Base-by-base conservation (phyloP, 139 green algal species). In the Nannochloris sp. region DNA sequence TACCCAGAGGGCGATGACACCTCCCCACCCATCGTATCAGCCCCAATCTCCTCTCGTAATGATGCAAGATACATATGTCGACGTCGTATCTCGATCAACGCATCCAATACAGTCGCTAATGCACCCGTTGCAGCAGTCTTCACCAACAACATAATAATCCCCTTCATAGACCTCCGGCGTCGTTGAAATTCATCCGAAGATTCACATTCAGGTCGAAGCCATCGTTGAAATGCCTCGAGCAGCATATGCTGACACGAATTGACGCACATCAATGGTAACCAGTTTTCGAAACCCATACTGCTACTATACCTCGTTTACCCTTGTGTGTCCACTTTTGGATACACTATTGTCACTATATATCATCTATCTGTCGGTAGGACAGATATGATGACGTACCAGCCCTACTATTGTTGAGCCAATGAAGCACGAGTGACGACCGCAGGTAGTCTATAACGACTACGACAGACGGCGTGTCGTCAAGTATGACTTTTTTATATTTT, bases 231-330 rank as follows among this genome's bases (percentile, higher is more conserved):
- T 12, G 33, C 70, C 48, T 77, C 70, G 31, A 77, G 58, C 26
- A 73, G 40, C n/a, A 77, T 58, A 49, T 77, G 70, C 48, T 77
- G 70, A 26, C 70, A 58, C 3, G 70, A 73, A 59, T 73, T 73
- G 5, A 77, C 36, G 12, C 49, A 61, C 23, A 77, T 40, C 33
- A 40, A 23, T 49, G 50, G 62, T 25, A 77, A 77, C n/a, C 46
- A 53, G 46, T 53, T 53, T 28, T 53, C 46, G 17, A 53, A 53
- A 40, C 33, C 33, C 33, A 40, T 40, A 40, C 33, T 12, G 9
- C 33, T 40, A 40, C 33, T 6, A 13, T 12, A 40, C 33, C 33
- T 40, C 11, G 33, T 40, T 40, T 40, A 40, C 33, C 33, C 33
- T 40, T 40, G 33, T 40, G 33, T 40, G 33, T 8, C 33, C 33